Conservation (phyloP, 352 stramenopile genomes). For the Phytophthora citrophthora region DNA sequence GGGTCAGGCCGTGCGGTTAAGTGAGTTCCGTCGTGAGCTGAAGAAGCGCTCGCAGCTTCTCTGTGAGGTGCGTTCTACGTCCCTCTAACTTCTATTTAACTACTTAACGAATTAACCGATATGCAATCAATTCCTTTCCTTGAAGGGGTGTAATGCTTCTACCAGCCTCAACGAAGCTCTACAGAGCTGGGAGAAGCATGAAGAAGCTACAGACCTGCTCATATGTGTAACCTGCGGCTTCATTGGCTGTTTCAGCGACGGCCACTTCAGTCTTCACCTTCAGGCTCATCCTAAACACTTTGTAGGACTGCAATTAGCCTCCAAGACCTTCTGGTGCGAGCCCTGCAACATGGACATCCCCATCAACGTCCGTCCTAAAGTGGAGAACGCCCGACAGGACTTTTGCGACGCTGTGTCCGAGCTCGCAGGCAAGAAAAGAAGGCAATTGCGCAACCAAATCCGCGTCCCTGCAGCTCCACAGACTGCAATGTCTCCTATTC, state of each 20-base stretch:
- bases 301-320: conserved; percentile 54
- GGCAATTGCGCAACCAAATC: conserved; percentile 37
- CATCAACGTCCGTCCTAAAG: conserved; percentile 36
- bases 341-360: conserved; percentile 61
- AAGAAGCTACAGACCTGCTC: conserved; percentile 45
- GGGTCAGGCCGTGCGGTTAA: conserved; percentile 51
- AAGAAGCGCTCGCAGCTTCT: conserved; percentile 48
- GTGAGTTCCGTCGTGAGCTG: conserved; percentile 60
- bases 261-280: conserved; percentile 62
- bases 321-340: conserved; percentile 62
- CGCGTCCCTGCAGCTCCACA: not conserved
- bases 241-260: conserved; percentile 57
- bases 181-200: conserved; percentile 42
- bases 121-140: not conserved
- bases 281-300: conserved; percentile 67
- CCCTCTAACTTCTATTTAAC: conserved; percentile 4
- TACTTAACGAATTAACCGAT: not conserved
- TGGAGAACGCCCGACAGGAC: conserved; percentile 44
- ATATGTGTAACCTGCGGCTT: conserved; percentile 70
- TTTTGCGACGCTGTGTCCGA: conserved; percentile 54
- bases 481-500: conserved; percentile 25
- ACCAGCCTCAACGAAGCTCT: conserved; percentile 6
- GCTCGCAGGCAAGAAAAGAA: conserved; percentile 54
- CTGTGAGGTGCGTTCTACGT: conserved; percentile 35
- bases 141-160: conserved; percentile 13